phyloP scores from a whole-genome alignment of 1,139 yeast genomes.

The Ogataea hybrid region DNA sequence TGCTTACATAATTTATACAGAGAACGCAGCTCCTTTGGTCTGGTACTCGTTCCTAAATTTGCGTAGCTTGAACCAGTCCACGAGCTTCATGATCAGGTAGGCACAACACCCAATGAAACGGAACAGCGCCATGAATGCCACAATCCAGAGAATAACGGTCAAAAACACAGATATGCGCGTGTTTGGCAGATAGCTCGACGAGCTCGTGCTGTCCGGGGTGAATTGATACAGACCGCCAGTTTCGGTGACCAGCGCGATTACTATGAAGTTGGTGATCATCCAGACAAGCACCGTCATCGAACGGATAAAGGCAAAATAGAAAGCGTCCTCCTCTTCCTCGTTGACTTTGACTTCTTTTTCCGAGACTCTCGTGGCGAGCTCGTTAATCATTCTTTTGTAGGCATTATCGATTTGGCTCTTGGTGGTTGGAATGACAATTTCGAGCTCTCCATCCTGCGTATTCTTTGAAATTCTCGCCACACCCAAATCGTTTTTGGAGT shows the following conservation, averaged over 20 bases:
- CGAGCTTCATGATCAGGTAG: too few relatives aligned
- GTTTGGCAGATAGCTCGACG: too few relatives aligned
- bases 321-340: constrained; percentile 42
- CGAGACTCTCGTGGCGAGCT: constrained; percentile 37
- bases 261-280: constrained; percentile 70
- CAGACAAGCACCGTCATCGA: constrained; percentile 77
- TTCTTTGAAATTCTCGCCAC: constrained; percentile 47
- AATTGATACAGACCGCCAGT: too few relatives aligned
- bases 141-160: too few relatives aligned
- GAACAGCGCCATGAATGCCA: too few relatives aligned
- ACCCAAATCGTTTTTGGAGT: constrained; percentile 64
- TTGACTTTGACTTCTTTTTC: constrained; percentile 10
- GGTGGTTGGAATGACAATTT: constrained; percentile 66
- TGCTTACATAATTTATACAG: too few relatives aligned
- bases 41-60: too few relatives aligned
- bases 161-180: too few relatives aligned
- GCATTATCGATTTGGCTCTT: constrained; percentile 59
- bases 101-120: too few relatives aligned
- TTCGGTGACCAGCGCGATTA: constrained; percentile 66
- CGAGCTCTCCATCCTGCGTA: constrained; percentile 46
- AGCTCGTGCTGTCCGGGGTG: too few relatives aligned
- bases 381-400: constrained; percentile 52
- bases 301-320: constrained; percentile 74
- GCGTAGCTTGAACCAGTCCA: too few relatives aligned
- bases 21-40: too few relatives aligned